These are phyloP conservation scores for Cryoendolithus antarcticus DNA, from an alignment of 2,329 filamentous ascomycete species.

Conservation along the genomic window DNA sequence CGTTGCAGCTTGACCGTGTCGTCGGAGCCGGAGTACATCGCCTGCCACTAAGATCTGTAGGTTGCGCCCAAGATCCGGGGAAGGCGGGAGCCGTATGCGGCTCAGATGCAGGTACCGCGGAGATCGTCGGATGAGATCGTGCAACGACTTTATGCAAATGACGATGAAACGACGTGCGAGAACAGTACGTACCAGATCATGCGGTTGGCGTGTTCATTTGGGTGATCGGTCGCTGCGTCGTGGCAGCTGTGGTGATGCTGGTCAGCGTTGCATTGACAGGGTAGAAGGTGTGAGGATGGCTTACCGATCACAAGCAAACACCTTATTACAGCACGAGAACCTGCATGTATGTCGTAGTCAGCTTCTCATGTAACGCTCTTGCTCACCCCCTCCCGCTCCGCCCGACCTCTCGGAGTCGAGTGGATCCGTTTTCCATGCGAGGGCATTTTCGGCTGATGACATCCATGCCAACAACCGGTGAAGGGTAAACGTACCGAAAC, in stretches of 20 bases:
- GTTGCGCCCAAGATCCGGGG: no score
- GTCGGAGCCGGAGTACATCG: no score
- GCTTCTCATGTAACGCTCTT: conserved; percentile 2
- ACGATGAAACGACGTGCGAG: no score
- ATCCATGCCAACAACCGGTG: neutral
- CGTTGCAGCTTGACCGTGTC: no score
- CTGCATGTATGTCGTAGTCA: conserved; percentile 16
- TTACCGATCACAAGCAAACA: conserved; percentile 45
- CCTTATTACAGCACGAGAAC: conserved; percentile 45
- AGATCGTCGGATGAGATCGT: no score
- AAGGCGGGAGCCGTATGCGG: no score
- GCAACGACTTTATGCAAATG: no score
- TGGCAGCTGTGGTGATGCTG: conserved; percentile 48
- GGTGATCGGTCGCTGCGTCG: conserved; percentile 57
- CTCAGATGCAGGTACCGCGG: no score
- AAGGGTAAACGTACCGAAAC: conserved; percentile 34
- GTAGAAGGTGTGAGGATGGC: conserved; percentile 10
- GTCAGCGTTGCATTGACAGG: conserved; percentile 1
- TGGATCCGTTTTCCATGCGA: no score
- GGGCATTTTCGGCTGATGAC: conserved; percentile 1
- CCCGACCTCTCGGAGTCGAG: no score
- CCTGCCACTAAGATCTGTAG: no score
- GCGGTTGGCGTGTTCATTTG: conserved; percentile 67
- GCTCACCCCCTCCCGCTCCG: neutral
- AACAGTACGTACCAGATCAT: conserved; percentile 54